Conservation (phyloP, 1,139 yeast species). For the Kluyveromyces sp. region DNA sequence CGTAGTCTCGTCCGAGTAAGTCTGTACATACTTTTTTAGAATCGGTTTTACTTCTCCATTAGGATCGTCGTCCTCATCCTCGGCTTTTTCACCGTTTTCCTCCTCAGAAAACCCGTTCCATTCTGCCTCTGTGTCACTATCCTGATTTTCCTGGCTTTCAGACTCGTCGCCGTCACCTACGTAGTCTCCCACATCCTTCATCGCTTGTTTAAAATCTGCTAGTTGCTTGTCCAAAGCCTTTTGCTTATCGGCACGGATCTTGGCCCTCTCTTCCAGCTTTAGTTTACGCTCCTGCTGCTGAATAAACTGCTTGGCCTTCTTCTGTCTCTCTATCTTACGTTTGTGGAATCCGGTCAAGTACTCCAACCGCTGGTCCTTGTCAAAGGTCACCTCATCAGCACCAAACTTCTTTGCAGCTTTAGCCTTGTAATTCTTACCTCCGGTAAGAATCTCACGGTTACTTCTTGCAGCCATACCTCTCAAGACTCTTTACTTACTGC, state of each 20-base stretch:
- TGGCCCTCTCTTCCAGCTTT: conserved; percentile 69
- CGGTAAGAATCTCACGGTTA: conserved; percentile 81
- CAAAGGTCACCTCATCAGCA: conserved; percentile 75
- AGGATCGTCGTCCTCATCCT: conserved; percentile 19
- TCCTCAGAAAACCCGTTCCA: conserved; percentile 40
- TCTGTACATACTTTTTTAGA: conserved; percentile 33
- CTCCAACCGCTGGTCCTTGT: conserved; percentile 65
- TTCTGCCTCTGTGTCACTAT: conserved; percentile 23
- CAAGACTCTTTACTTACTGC: too few relatives aligned
- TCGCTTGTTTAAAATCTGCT: conserved; percentile 46
- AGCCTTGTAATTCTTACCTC: conserved; percentile 75
- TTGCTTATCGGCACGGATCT: conserved; percentile 54
- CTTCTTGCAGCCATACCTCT: conserved; percentile 25
- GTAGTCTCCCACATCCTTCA: conserved; percentile 34
- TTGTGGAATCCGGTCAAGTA: conserved; percentile 94
- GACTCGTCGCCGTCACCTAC: conserved; percentile 29
- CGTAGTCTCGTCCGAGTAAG: conserved; percentile 41
- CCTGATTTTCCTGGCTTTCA: conserved; percentile 12
- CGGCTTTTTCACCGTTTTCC: conserved; percentile 17
- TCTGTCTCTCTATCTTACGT: conserved; percentile 80
- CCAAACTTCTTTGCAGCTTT: conserved; percentile 51
- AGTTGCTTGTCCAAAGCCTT: conserved; percentile 57
- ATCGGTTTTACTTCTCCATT: conserved; percentile 33
- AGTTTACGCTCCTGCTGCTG: conserved; percentile 72
- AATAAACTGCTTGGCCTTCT: conserved; percentile 68